Conservation (phyloP, 2,329 filamentous ascomycete genomes). For the Phaeosphaeria sp. region DNA sequence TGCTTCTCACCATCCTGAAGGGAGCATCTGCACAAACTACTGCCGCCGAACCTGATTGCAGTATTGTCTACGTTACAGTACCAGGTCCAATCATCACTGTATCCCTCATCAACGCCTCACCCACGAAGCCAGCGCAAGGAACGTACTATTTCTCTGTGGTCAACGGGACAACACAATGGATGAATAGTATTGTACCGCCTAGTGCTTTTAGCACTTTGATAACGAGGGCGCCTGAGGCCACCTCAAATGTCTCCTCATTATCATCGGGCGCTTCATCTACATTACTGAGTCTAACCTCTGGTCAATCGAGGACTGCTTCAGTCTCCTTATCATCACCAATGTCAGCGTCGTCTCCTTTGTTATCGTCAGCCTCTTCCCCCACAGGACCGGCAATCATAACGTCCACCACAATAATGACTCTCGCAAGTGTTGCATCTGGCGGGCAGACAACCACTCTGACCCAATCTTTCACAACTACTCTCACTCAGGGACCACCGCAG, state of each 20-base stretch:
- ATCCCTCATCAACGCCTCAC: conserved; percentile 33
- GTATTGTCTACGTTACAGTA: conserved; percentile 41
- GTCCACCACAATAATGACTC: neutral
- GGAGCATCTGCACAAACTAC: conserved; percentile 30
- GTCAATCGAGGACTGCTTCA: neutral
- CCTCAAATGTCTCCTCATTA: conserved; percentile 8
- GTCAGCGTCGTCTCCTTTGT: neutral
- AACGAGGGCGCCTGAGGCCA: conserved; percentile 8
- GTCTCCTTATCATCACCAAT: neutral
- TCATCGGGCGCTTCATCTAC: neutral
- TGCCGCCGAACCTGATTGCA: conserved; percentile 33
- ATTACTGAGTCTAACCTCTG: neutral
- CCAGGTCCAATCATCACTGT: conserved; percentile 43
- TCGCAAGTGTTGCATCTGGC: conserved; percentile 5
- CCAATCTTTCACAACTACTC: neutral
- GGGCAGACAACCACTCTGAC: conserved; percentile 1
- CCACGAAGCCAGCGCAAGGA: conserved; percentile 30
- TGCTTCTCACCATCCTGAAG: conserved; percentile 24
- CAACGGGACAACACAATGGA: conserved; percentile 42
- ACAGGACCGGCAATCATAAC: neutral
- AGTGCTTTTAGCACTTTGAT: conserved; percentile 19
- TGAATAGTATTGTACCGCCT: conserved; percentile 37
- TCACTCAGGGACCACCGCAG: neutral
- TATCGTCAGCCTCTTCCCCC: neutral
- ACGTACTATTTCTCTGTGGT: conserved; percentile 45